Evolutionary conservation across 2,329 filamentous ascomycete genomes (phyloP), one percentile per base, ranked within the genome.

Genomic region (Blastomyces gilchristii): DNA sequence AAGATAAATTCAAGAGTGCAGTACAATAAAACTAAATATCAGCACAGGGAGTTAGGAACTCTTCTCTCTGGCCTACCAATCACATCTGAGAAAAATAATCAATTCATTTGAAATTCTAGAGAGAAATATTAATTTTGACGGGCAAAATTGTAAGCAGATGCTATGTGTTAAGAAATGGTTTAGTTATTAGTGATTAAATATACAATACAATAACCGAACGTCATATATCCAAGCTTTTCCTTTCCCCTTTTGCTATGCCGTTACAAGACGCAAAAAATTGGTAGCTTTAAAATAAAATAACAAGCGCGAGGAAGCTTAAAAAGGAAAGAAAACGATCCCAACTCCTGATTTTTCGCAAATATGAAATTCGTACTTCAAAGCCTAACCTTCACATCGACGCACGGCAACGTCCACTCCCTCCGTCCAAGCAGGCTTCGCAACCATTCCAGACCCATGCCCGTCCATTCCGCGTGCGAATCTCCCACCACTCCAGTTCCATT

Each of bases 341-440:
- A 50, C 22, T 22, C 39, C 59, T 34, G 16, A 11, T 4, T 56
- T 45, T 9, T 31, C 7, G 7, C 16, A 41, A 25, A 34, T 62
- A 58, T 14, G 22, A 58, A 39, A 49, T 50, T 58, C 61, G 22
- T 50, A 37, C 31, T 47, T 79, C 70, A 94, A 67, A 96, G 78
- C 66, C 90, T 82, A 61, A 97, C 85, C 69, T 92, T 87, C 39
- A 97, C 84, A 75, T 96, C 91, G 76, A 99, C 83, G 74, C 92
- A 97, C 63, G 93, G 91, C 67, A 99, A 84, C 69, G 89, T 85
- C 90, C 93, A 96, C 75, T 97, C 92, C 70, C 89, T 85, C 75
- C 85, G 85, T 3, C 91, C 92, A 60, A 96, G 76, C 60, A 96
- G 76, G 70, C 86, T 91, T 69, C 91, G 83, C 64, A 96, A 76